phyloP scores from a whole-genome alignment of 176 grass and related monocot genomes.

The Tuctoria greenei region DNA sequence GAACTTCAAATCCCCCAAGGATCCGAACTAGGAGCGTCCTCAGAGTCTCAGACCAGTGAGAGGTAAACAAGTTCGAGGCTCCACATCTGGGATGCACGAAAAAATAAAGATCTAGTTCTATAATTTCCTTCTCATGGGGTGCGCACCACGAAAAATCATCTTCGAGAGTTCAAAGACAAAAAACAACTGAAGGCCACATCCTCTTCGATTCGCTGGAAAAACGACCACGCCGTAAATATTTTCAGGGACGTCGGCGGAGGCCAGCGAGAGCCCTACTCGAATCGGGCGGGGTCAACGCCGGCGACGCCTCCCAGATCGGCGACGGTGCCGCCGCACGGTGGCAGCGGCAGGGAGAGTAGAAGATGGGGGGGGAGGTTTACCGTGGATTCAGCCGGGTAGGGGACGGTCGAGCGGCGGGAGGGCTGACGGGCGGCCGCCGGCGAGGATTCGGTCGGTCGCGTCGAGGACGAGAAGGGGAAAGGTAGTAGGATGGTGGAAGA shows the following conservation, averaged over 20 bases:
- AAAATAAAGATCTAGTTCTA: neutral
- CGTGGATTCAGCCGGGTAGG: neutral
- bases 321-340: neutral
- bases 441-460: neutral
- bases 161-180: neutral
- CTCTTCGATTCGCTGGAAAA: slow-evolving; percentile 19
- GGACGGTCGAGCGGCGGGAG: neutral
- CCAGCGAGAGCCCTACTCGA: neutral
- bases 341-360: neutral
- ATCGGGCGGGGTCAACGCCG: slow-evolving; percentile 41
- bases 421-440: neutral
- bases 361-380: slow-evolving; percentile 13
- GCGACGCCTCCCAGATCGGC: slow-evolving; percentile 32
- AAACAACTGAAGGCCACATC: neutral
- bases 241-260: neutral
- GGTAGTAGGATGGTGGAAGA: neutral
- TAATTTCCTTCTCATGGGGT: neutral
- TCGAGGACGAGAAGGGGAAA: neutral
- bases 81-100: neutral
- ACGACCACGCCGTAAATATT: neutral
- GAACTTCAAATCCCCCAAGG: slow-evolving; percentile 1
- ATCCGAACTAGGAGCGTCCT: neutral
- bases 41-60: no score
- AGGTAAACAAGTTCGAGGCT: neutral
- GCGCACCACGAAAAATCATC: neutral